Conservation (phyloP, 1,284 basidiomycete species). For the Wolfiporia cocos region DNA sequence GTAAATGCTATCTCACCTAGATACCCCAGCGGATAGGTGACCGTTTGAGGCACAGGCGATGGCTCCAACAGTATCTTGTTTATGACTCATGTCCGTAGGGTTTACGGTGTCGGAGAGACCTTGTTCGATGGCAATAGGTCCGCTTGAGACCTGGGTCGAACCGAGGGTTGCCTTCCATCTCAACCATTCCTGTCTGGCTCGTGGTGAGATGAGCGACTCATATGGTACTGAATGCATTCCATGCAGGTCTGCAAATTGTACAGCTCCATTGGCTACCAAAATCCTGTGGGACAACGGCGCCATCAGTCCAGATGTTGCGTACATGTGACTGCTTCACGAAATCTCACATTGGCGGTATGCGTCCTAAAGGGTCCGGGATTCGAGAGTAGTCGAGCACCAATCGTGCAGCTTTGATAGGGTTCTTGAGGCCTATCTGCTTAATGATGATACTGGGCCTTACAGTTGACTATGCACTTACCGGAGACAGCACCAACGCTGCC, state of each 20-base stretch:
- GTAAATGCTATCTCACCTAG: slow-evolving; percentile 52
- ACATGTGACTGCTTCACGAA: too few species aligned
- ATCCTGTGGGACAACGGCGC: slow-evolving; percentile 28
- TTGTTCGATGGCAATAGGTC: not conserved
- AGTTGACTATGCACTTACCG: slow-evolving; percentile 32
- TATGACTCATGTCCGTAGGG: slow-evolving; percentile 20
- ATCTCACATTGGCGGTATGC: slow-evolving; percentile 69
- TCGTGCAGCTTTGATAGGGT: slow-evolving; percentile 57
- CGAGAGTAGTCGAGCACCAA: slow-evolving; percentile 48
- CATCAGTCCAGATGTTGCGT: slow-evolving; percentile 10
- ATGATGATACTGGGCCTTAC: not conserved
- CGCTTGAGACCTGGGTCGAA: too few species aligned
- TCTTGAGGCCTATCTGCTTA: slow-evolving; percentile 46
- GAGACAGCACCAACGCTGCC: slow-evolving; percentile 67
- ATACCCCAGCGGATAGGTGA: slow-evolving; percentile 63
- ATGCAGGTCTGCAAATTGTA: slow-evolving; percentile 34
- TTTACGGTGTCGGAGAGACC: not conserved
- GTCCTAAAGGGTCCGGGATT: slow-evolving; percentile 45
- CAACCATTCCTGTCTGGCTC: slow-evolving; percentile 49
- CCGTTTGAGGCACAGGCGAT: slow-evolving; percentile 42
- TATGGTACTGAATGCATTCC: slow-evolving; percentile 31
- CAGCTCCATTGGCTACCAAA: slow-evolving; percentile 48
- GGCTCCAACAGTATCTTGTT: slow-evolving; percentile 76
- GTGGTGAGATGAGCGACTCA: slow-evolving; percentile 40
- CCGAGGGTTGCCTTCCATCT: slow-evolving; percentile 41